Percentiles rank a stretch among this genome's conserved stretches.
Evolutionary conservation across 805 yeast species (phyloP).

Genomic region (Candida montana): DNA sequence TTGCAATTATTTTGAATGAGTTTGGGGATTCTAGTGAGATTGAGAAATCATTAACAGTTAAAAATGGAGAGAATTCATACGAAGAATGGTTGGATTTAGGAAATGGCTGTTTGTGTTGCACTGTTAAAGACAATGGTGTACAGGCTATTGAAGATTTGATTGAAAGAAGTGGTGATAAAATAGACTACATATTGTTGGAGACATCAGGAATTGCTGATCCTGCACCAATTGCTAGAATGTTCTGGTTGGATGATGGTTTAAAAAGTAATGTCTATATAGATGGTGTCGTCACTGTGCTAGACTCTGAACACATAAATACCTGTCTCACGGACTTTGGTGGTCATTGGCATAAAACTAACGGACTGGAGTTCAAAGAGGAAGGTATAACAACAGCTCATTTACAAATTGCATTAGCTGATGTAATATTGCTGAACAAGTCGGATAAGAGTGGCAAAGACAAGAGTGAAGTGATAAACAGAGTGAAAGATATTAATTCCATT

Average conservation of each 20-base stretch:
- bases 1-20: constrained; percentile 90
- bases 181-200: constrained; percentile 88
- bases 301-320: constrained; percentile 56
- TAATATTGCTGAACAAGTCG: constrained; percentile 69
- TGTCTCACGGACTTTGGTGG: constrained; percentile 71
- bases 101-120: constrained; percentile 94
- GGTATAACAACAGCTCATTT: constrained; percentile 75
- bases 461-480: constrained; percentile 30
- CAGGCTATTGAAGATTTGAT: constrained; percentile 87
- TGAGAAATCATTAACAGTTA: constrained; percentile 78
- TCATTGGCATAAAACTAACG: constrained; percentile 55
- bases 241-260: constrained; percentile 93
- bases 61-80: constrained; percentile 46
- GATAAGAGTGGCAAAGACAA: constrained; percentile 43
- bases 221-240: constrained; percentile 94
- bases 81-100: constrained; percentile 97
- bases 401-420: constrained; percentile 89
- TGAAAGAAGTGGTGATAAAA: constrained; percentile 59
- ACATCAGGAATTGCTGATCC: constrained; percentile 98
- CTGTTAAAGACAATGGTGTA: constrained; percentile 93
- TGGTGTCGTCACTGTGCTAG: constrained; percentile 87
- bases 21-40: constrained; percentile 88
- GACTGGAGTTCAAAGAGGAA: constrained; percentile 35
- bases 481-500: constrained; percentile 55
- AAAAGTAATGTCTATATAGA: constrained; percentile 82